A percentile compares a stretch with the other conserved stretches of the same genome.
phyloP scores from a whole-genome alignment of 371 early-diverging fungal genomes.

The Mucor piriformis region DNA sequence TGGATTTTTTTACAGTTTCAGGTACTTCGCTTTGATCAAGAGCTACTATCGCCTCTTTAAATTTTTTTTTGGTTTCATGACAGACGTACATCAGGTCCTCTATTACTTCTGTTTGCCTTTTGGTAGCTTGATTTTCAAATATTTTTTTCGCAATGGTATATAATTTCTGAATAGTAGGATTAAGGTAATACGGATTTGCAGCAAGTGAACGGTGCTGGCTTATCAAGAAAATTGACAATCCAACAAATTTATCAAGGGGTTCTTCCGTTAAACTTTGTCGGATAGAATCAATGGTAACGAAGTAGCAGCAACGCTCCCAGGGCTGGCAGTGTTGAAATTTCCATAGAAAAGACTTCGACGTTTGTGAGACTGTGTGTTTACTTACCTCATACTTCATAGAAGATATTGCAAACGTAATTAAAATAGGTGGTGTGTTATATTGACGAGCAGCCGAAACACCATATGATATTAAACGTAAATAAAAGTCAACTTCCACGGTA shows the following conservation, averaged over 20 bases:
- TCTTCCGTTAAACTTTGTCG: slow-evolving; percentile 4
- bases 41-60: slow-evolving; percentile 1
- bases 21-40: slow-evolving; percentile 5
- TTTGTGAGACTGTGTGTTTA: background rate
- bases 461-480: slow-evolving; percentile 12
- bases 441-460: slow-evolving; percentile 4
- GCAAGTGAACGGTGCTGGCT: background rate
- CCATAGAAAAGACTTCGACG: background rate
- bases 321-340: slow-evolving; percentile 5
- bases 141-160: background rate
- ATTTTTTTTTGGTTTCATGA: slow-evolving; percentile 6
- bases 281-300: slow-evolving; percentile 4
- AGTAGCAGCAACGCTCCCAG: slow-evolving; percentile 1
- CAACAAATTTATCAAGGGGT: slow-evolving; percentile 3
- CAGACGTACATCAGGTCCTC: slow-evolving; percentile 8
- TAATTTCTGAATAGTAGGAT: background rate
- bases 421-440: background rate
- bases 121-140: slow-evolving; percentile 5
- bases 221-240: slow-evolving; percentile 4
- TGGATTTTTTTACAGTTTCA: background rate
- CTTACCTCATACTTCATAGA: slow-evolving; percentile 3
- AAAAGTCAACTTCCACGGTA: slow-evolving; percentile 11
- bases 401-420: slow-evolving; percentile 5
- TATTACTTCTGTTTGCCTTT: background rate
- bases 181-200: background rate